phyloP scores from a whole-genome alignment of 371 early-diverging fungal genomes.

The Paramicrosporidium saccamoebae region DNA sequence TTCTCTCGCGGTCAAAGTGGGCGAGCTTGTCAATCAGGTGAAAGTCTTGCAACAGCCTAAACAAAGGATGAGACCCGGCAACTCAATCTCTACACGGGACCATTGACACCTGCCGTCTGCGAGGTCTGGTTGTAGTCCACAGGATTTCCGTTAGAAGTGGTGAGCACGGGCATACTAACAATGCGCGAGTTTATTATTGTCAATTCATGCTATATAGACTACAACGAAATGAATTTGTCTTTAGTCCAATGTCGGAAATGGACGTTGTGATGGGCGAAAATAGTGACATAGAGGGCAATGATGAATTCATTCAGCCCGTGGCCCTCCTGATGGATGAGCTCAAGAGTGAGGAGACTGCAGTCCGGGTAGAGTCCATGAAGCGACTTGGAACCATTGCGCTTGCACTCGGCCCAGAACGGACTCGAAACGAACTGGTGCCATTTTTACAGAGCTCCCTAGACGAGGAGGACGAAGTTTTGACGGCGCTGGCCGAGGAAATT shows the following conservation, averaged over 20 bases:
- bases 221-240: too few relatives aligned
- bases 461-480: slow-evolving; percentile 79
- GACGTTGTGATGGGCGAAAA: too few relatives aligned
- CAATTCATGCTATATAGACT: too few relatives aligned
- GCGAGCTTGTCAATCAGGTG: slow-evolving; percentile 37
- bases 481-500: slow-evolving; percentile 69
- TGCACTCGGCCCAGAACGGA: slow-evolving; percentile 73
- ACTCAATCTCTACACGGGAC: slow-evolving; percentile 7
- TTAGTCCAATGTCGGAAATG: too few relatives aligned
- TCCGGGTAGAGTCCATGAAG: slow-evolving; percentile 63
- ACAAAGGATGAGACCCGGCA: slow-evolving; percentile 1
- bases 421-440: slow-evolving; percentile 76
- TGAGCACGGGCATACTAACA: slow-evolving; percentile 5
- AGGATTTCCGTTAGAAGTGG: slow-evolving; percentile 16
- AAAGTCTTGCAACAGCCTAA: slow-evolving; percentile 20
- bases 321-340: slow-evolving; percentile 80
- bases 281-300: too few relatives aligned
- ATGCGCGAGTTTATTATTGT: too few relatives aligned
- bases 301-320: too few relatives aligned
- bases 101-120: slow-evolving; percentile 13
- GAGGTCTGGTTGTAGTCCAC: slow-evolving; percentile 23
- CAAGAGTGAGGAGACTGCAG: slow-evolving; percentile 74
- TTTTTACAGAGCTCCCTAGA: slow-evolving; percentile 90
- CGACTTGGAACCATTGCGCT: slow-evolving; percentile 62
- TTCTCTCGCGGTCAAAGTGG: slow-evolving; percentile 49